Percentiles rank a stretch among this genome's conserved stretches.
Evolutionary conservation across 73 alveolate genomes (phyloP).

Genomic region (Paramecium biaurelia): DNA sequence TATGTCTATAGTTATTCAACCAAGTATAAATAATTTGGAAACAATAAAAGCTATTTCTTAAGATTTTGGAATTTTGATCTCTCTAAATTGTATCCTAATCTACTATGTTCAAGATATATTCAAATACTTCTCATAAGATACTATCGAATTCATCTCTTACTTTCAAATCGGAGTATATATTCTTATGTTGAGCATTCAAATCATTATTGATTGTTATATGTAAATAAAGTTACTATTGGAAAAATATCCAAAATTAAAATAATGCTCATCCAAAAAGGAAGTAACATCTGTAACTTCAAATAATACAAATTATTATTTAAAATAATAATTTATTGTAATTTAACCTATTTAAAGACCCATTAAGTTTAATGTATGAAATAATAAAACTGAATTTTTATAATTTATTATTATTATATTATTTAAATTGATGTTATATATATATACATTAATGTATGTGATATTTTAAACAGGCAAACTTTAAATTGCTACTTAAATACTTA

Average conservation of each 20-base stretch:
- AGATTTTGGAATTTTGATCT: background rate
- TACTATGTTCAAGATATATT: background rate
- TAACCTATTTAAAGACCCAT: background rate
- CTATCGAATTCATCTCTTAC: background rate
- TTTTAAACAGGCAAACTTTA: background rate
- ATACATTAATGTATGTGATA: too few relatives aligned
- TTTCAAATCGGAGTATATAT: background rate
- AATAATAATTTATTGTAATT: background rate
- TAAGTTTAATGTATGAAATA: background rate
- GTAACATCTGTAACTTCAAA: background rate
- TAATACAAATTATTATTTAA: background rate
- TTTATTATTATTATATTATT: too few relatives aligned
- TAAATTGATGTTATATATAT: too few relatives aligned
- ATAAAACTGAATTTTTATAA: too few relatives aligned
- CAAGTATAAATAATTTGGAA: background rate
- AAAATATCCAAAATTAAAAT: background rate
- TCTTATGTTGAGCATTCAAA: background rate
- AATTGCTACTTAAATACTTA: background rate
- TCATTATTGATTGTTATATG: background rate
- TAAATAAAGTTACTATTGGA: background rate
- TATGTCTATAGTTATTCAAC: background rate
- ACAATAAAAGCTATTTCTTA: background rate
- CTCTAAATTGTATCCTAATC: background rate
- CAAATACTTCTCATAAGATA: background rate
- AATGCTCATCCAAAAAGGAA: background rate